Base-by-base conservation (phyloP, 768 basidiomycete species). In the Lactarius sp. region DNA sequence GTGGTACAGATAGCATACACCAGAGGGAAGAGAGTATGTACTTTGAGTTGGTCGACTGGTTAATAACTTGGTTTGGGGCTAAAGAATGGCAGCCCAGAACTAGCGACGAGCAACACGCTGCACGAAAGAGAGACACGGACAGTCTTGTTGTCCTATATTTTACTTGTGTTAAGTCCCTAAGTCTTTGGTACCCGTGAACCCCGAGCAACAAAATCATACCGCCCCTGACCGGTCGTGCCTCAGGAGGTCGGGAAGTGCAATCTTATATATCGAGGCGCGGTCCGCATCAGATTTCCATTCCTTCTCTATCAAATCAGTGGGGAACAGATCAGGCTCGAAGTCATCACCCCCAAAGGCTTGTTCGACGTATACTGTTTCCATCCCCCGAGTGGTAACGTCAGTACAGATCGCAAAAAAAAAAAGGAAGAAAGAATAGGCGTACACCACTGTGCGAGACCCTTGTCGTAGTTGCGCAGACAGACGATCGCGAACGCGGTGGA, bases 361-460 rank as follows among this genome's bases (percentile, higher is more conserved):
- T 47, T 67, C 66, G 12, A 65, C 9, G 39, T 49, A n/a, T 44
- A 67, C 66, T 67, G 66, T 56, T 39, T 7, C 22, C 34, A 52
- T 0, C 18, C 50, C 47, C 42, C 14, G 14, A 6, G 16, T 8
- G 31, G 33, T 13, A 0, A 33, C 7, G n/a, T 61, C 54, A 61
- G 60, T 7, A 36, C 51, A 8, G 46, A 27, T 27, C 47, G 22
- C 22, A 9, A 49, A 27, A 22, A 49, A 49, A 27, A 16, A 7
- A 7, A n/a, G 10, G 54, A 10, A 12, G 12, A 33, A 42, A 14
- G 9, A 53, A 18, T 5, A 33, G 31, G 76, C 83, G 64, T 67
- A 86, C 85, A 71, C 68, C 84, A 86, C 59, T 85, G 75, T 0
- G 77, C 76, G 13, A 85, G 75, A 0, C 85, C 85, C 62, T 80